Evolutionary conservation across 805 yeast genomes (phyloP).

Genomic region (Kazachstania psychrophila): DNA sequence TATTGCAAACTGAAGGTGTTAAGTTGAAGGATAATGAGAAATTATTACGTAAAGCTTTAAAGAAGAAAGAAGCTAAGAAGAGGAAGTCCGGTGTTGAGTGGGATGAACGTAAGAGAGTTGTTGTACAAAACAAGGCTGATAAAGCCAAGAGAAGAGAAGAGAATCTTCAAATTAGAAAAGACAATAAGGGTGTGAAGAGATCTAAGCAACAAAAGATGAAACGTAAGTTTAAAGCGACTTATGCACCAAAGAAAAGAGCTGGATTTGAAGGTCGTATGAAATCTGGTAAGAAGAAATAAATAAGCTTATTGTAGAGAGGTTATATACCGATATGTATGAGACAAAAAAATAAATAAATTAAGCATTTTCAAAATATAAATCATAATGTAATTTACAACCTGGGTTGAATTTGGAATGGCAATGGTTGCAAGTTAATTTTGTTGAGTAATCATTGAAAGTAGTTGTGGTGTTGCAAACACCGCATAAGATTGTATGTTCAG

Average conservation of each 20-base stretch:
- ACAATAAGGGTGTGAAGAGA: slow-evolving; percentile 71
- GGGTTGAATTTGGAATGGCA: slow-evolving; percentile 26
- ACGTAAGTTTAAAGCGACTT: slow-evolving; percentile 50
- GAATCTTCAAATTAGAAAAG: slow-evolving; percentile 76
- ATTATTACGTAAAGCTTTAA: slow-evolving; percentile 74
- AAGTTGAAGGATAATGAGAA: slow-evolving; percentile 87
- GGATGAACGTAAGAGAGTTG: slow-evolving; percentile 79
- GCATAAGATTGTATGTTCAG: slow-evolving; percentile 19
- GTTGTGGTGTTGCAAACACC: slow-evolving; percentile 24
- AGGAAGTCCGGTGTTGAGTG: slow-evolving; percentile 84
- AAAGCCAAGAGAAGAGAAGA: slow-evolving; percentile 86
- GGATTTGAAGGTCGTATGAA: slow-evolving; percentile 75
- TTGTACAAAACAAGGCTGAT: slow-evolving; percentile 62
- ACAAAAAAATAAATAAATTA: background rate
- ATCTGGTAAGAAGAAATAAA: slow-evolving; percentile 21
- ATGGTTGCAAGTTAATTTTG: slow-evolving; percentile 12
- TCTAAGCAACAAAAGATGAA: slow-evolving; percentile 62
- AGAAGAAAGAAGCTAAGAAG: slow-evolving; percentile 73
- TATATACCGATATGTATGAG: background rate
- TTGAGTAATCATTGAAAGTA: slow-evolving; percentile 21
- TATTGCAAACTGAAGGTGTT: slow-evolving; percentile 80
- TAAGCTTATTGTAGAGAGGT: background rate
- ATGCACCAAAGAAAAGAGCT: slow-evolving; percentile 53
- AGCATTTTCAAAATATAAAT: slow-evolving; percentile 18
- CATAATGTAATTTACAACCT: slow-evolving; percentile 27